Conservation (phyloP, 352 stramenopile species). For the Phytopythium oedochilum region DNA sequence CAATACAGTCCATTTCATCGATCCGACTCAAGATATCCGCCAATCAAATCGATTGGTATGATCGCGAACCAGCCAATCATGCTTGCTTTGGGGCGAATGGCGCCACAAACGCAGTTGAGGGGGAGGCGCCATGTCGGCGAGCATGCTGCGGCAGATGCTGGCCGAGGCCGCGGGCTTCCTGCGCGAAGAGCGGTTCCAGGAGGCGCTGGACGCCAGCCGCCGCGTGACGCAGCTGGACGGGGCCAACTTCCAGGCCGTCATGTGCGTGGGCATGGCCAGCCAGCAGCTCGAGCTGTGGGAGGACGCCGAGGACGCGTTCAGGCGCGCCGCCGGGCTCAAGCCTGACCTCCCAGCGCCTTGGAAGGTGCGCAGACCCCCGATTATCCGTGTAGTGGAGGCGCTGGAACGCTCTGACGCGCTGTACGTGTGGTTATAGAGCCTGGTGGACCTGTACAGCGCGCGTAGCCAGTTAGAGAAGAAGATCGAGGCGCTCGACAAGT, state of each 20-base stretch:
- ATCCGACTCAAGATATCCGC: not conserved
- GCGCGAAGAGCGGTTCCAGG: slow-evolving; percentile 69
- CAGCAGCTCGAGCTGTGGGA: slow-evolving; percentile 75
- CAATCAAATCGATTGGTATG: not conserved
- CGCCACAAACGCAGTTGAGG: not conserved
- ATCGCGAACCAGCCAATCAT: not conserved
- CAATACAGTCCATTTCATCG: too few relatives aligned
- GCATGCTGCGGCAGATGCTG: slow-evolving; percentile 74
- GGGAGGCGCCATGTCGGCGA: slow-evolving; percentile 40
- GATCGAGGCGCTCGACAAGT: slow-evolving; percentile 64
- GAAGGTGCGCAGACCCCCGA: slow-evolving; percentile 42
- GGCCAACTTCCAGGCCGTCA: slow-evolving; percentile 79
- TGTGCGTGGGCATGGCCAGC: slow-evolving; percentile 75
- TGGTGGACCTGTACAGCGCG: slow-evolving; percentile 70
- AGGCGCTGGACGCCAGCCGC: slow-evolving; percentile 58
- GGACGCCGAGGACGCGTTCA: slow-evolving; percentile 64
- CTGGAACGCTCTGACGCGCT: slow-evolving; percentile 4
- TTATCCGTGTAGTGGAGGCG: not conserved
- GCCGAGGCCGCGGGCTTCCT: slow-evolving; percentile 63
- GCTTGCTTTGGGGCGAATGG: not conserved
- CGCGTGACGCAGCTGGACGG: slow-evolving; percentile 74
- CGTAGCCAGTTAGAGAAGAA: slow-evolving; percentile 50
- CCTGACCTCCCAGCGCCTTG: slow-evolving; percentile 67
- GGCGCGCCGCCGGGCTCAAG: slow-evolving; percentile 60
- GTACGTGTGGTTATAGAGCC: slow-evolving; percentile 30